Evolutionary conservation across 192 early-diverging fungal species (phyloP).

Genomic region (Rhizoclosmatium sp.): DNA sequence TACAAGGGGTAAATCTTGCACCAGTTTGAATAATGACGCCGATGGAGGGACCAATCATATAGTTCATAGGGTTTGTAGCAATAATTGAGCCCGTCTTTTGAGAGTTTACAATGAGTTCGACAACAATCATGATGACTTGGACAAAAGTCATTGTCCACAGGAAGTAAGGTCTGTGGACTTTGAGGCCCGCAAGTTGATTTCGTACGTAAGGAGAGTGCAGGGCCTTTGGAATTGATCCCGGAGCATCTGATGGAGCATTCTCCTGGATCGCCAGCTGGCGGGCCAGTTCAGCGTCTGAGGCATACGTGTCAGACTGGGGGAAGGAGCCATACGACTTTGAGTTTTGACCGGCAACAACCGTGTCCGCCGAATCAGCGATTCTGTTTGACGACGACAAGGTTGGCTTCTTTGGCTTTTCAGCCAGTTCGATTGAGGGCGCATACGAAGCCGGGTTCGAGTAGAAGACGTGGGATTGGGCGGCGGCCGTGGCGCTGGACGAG

Average conservation of each 20-base stretch:
- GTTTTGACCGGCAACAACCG: neutral
- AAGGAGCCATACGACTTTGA: neutral
- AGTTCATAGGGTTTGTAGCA: slow-evolving; percentile 74
- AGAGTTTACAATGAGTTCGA: slow-evolving; percentile 54
- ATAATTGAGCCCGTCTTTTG: slow-evolving; percentile 68
- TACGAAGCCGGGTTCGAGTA: slow-evolving; percentile 10
- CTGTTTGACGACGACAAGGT: neutral
- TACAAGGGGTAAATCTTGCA: slow-evolving; percentile 83
- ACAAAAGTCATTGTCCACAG: slow-evolving; percentile 49
- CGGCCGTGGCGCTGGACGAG: neutral
- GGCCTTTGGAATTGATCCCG: neutral
- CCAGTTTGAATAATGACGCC: slow-evolving; percentile 73
- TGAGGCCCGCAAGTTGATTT: slow-evolving; percentile 49
- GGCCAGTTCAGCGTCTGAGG: neutral
- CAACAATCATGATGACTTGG: slow-evolving; percentile 48
- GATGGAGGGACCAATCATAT: slow-evolving; percentile 80
- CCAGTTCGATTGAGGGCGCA: neutral
- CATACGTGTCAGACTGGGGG: neutral
- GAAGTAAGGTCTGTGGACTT: slow-evolving; percentile 59
- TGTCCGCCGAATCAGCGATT: neutral
- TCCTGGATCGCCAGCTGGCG: neutral
- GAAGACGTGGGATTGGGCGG: neutral
- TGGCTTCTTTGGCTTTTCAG: neutral
- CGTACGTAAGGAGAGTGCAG: slow-evolving; percentile 58
- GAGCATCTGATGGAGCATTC: neutral